Evolutionary conservation across 163 green algal genomes (phyloP).

Genomic region (Smithsoniella earleae): DNA sequence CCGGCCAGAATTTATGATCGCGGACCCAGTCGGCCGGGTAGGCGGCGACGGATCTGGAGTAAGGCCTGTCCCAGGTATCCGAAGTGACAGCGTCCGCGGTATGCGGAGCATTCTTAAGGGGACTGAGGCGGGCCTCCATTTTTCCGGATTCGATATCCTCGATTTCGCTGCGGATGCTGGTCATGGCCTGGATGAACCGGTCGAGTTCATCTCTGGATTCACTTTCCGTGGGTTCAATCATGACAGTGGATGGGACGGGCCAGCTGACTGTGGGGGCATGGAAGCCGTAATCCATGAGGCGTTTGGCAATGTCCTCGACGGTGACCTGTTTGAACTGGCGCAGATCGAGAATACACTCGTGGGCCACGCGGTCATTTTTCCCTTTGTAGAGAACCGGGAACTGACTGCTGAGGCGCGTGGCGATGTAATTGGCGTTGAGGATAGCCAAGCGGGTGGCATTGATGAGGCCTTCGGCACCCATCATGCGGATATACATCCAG

Average conservation of each 20-base stretch:
- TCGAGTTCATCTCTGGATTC: conserved; percentile 87
- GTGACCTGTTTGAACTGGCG: conserved; percentile 78
- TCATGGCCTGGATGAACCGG: conserved; percentile 90
- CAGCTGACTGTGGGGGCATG: conserved; percentile 98
- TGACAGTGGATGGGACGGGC: conserved; percentile 93
- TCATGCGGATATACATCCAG: conserved; percentile 96
- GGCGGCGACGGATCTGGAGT: conserved; percentile 74
- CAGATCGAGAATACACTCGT: conserved; percentile 99
- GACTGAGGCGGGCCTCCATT: conserved; percentile 72
- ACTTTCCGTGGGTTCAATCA: conserved; percentile 97
- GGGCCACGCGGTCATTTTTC: conserved; percentile 79
- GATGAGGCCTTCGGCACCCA: conserved; percentile 80
- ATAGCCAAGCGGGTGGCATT: conserved; percentile 80
- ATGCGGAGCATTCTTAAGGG: conserved; percentile 90
- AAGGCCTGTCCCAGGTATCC: conserved; percentile 81
- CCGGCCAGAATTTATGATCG: conserved; percentile 96
- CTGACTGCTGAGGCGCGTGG: conserved; percentile 70
- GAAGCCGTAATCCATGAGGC: conserved; percentile 98
- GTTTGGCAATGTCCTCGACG: conserved; percentile 95
- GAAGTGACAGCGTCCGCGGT: conserved; percentile 52
- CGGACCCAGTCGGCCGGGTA: conserved; percentile 85
- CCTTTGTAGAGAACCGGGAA: conserved; percentile 92
- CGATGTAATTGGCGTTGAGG: conserved; percentile 98
- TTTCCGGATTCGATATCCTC: conserved; percentile 70
- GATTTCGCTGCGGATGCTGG: conserved; percentile 91